These are phyloP conservation scores for Monosporascus sp. DNA, from an alignment of 2,329 filamentous ascomycete species.

Conservation along the genomic window DNA sequence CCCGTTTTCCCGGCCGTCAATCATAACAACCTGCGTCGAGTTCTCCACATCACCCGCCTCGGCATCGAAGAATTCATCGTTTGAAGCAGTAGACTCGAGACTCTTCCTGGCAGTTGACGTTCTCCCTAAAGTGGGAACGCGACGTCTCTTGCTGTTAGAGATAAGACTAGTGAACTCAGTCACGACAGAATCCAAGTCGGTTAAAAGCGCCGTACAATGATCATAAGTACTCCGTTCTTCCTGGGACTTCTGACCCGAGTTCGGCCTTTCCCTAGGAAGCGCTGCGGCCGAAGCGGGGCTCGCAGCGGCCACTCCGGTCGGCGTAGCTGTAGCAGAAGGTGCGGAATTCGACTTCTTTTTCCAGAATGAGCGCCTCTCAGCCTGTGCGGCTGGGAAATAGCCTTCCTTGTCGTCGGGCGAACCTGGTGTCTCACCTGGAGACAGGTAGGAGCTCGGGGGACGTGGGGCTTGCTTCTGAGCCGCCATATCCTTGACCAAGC, in stretches of 20 bases:
- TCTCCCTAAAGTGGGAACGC: slow-evolving; percentile 46
- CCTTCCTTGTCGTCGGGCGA: slow-evolving; percentile 46
- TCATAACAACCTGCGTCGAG: slow-evolving; percentile 65
- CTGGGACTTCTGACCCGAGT: slow-evolving; percentile 32
- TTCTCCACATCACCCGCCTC: slow-evolving; percentile 55
- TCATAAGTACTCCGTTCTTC: slow-evolving; percentile 68
- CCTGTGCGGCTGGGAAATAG: slow-evolving; percentile 42
- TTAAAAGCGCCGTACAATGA: slow-evolving; percentile 75
- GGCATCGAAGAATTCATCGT: slow-evolving; percentile 94
- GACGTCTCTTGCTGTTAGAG: slow-evolving; percentile 70
- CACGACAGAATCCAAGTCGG: slow-evolving; percentile 79
- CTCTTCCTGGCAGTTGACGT: slow-evolving; percentile 54
- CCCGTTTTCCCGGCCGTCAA: slow-evolving; percentile 63
- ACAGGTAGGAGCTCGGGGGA: slow-evolving; percentile 33
- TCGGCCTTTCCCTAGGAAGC: slow-evolving; percentile 16
- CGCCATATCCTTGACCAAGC: slow-evolving; percentile 80
- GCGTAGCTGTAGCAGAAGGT: slow-evolving; percentile 32
- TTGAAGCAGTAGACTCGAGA: slow-evolving; percentile 71
- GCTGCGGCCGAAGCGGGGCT: slow-evolving; percentile 31
- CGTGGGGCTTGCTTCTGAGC: slow-evolving; percentile 46
- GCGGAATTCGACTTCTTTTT: slow-evolving; percentile 71
- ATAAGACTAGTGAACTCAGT: slow-evolving; percentile 75
- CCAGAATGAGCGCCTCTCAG: slow-evolving; percentile 77
- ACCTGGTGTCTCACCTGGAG: slow-evolving; percentile 31
- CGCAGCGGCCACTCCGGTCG: slow-evolving; percentile 37